phyloP scores from a whole-genome alignment of 768 basidiomycete species.

The Leccinum incarnatum region DNA sequence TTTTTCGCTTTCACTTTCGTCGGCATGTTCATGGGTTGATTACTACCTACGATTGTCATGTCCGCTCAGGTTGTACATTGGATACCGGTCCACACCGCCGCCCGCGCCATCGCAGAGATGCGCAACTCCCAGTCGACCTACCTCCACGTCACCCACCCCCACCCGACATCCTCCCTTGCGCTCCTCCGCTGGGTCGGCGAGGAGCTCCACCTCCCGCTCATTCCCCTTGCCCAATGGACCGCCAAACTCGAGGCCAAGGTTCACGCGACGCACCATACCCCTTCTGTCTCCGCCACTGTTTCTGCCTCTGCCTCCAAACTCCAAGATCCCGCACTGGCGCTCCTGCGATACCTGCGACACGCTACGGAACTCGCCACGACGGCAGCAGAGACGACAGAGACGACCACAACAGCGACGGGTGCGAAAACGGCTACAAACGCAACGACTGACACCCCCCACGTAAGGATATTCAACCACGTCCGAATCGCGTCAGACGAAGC shows the following conservation, averaged over 20 bases:
- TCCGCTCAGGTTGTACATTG: slow-evolving; percentile 8
- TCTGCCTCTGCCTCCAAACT: neutral
- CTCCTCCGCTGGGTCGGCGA: slow-evolving; percentile 9
- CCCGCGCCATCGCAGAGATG: slow-evolving; percentile 16
- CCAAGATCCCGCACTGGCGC: slow-evolving; percentile 3
- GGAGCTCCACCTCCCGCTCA: slow-evolving; percentile 8
- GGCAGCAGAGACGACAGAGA: neutral
- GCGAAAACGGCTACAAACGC: neutral
- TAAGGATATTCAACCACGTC: slow-evolving; percentile 1
- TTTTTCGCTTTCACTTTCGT: neutral
- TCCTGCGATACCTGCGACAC: slow-evolving; percentile 2
- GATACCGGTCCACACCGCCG: slow-evolving; percentile 15
- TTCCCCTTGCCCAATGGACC: slow-evolving; percentile 13
- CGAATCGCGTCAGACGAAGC: slow-evolving; percentile 1
- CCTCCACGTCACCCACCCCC: slow-evolving; percentile 14
- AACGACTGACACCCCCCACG: neutral
- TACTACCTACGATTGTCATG: neutral
- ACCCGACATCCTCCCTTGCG: slow-evolving; percentile 3
- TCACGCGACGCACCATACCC: neutral
- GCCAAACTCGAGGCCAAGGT: slow-evolving; percentile 6
- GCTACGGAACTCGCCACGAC: neutral
- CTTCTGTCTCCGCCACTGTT: neutral
- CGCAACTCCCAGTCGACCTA: slow-evolving; percentile 4
- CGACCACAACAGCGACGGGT: neutral
- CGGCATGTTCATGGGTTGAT: neutral